These are phyloP conservation scores for Microcera coccophila DNA, from an alignment of 2,329 filamentous ascomycete species.

Conservation along the genomic window DNA sequence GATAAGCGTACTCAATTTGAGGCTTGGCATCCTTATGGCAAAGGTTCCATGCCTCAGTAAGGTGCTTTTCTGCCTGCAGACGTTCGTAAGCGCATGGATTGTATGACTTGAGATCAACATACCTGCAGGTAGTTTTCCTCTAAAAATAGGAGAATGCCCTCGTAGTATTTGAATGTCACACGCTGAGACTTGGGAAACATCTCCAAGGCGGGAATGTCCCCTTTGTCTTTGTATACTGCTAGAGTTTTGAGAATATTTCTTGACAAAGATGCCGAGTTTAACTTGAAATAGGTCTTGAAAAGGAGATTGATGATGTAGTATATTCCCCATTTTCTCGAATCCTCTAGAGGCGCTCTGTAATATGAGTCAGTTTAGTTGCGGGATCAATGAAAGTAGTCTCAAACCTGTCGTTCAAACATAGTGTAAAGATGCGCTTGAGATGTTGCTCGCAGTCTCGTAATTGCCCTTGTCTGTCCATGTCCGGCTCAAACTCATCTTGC, in stretches of 20 bases:
- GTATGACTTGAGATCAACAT: conserved; percentile 12
- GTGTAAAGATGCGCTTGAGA: conserved; percentile 85
- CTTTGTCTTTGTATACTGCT: conserved; percentile 62
- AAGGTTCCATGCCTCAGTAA: conserved; percentile 76
- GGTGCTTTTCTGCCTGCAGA: conserved; percentile 67
- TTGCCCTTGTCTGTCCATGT: conserved; percentile 74
- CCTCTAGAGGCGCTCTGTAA: conserved; percentile 69
- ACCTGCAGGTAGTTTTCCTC: conserved; percentile 89
- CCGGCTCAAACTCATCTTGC: conserved; percentile 77
- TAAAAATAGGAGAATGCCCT: conserved; percentile 87
- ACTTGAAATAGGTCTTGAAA: conserved; percentile 98
- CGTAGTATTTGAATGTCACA: conserved; percentile 95
- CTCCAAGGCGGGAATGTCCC: conserved; percentile 76
- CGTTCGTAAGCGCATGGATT: conserved; percentile 3
- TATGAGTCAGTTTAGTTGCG: conserved; percentile 1
- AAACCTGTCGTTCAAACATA: conserved; percentile 87
- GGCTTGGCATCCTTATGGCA: conserved; percentile 69
- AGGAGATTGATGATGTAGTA: conserved; percentile 92
- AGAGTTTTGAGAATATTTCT: conserved; percentile 87
- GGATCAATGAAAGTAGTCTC: conserved; percentile 14
- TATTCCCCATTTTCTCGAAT: conserved; percentile 96
- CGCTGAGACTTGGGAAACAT: conserved; percentile 84
- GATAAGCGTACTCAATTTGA: conserved; percentile 69
- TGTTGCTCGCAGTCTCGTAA: conserved; percentile 87
- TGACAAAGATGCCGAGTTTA: conserved; percentile 84